Base-by-base conservation (phyloP, 306 rosid species). In the Citrullus mucosospermus region DNA sequence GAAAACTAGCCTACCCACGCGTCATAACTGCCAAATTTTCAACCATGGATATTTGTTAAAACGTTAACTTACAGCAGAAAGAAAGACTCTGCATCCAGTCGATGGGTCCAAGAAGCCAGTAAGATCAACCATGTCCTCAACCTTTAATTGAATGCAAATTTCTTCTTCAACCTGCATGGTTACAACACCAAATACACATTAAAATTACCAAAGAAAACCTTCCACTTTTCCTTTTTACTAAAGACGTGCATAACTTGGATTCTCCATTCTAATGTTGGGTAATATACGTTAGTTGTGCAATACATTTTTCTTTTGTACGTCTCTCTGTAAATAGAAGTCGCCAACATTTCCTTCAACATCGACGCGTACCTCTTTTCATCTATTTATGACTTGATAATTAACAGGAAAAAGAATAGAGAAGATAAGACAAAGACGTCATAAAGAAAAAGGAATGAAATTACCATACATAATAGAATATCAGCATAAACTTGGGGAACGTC, bases 161-260 rank as follows among this genome's bases (percentile, higher is more conserved):
- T 94, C 98, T 85, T 92, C 98, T 83, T 88, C 98, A 72, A 92
- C 98, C 97, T 94, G 86, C 66, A 55, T 55, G 58, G 39, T 77
- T 56, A 72, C 63, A 32, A 51, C 62, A 30, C 12, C 30, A 34
- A 32, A 78, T 44, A 2, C 41, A 12, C 39, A 43, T 13, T 46
- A 44, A 65, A 53, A 16, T 48, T 48, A 6, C 6, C 44, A 36
- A 18, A 16, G 25, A 8, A 65, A 34, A 16, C 14, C 70, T 36
- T 65, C 62, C 66, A 60, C 16, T 28, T 8, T 60, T 12, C 14
- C 28, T 25, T 25, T 58, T 58, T 28, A 61, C 30, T 30, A n/a
- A 63, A 34, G 70, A 63, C 25, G 50, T 9, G 13, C 54, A 68
- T 9, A 17, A 67, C 51, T 67, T 67, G 74, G 74, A 41, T 39